These are phyloP conservation scores for Colletotrichum salicis DNA, from an alignment of 2,329 filamentous ascomycete genomes.

Conservation along the genomic window DNA sequence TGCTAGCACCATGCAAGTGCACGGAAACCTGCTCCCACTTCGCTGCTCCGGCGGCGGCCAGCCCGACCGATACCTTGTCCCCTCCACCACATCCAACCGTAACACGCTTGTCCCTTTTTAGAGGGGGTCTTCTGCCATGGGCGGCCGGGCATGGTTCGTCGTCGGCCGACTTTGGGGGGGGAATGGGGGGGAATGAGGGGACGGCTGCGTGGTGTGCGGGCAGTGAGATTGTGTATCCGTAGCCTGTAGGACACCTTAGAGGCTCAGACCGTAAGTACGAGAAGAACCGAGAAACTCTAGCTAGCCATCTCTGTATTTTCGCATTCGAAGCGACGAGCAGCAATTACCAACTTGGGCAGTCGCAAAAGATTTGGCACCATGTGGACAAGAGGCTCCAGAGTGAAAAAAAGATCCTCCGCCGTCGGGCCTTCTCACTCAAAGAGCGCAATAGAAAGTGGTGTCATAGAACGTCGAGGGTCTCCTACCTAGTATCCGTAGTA, in stretches of 20 bases:
- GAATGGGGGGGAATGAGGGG: neutral
- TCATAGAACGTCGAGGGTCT: neutral
- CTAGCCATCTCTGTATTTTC: neutral
- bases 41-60: constrained; percentile 26
- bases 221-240: neutral
- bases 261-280: neutral
- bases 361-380: neutral
- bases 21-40: constrained; percentile 28
- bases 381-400: neutral
- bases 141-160: neutral
- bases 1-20: constrained; percentile 12
- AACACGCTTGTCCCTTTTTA: constrained; percentile 6
- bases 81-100: neutral
- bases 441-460: neutral
- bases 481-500: neutral
- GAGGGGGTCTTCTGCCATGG: neutral
- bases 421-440: neutral
- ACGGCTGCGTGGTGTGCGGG: neutral
- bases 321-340: neutral
- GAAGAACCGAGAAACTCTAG: neutral
- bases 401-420: neutral
- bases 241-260: too few species aligned
- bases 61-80: constrained; percentile 14
- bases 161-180: neutral
- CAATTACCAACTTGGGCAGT: neutral